Evolutionary conservation across 345 rosid genomes (phyloP).

Genomic region (Eucalyptus viminalis): DNA sequence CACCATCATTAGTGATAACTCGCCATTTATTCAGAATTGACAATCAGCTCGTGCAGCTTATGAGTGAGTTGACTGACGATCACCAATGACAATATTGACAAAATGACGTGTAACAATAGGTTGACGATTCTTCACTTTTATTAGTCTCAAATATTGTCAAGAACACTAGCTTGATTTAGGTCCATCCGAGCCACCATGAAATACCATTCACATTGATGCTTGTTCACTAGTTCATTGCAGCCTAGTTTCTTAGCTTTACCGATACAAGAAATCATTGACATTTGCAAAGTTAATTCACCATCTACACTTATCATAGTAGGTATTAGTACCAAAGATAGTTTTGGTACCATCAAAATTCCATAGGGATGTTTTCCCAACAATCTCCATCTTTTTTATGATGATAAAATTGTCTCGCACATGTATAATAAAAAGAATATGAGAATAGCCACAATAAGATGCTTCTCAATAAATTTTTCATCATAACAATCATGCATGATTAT

Average conservation of each 20-base stretch:
- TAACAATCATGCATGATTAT: too few relatives aligned
- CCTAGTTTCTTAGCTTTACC: neutral
- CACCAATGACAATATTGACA: neutral
- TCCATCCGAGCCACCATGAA: neutral
- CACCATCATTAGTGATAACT: neutral
- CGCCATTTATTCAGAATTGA: too few relatives aligned
- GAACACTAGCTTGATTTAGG: neutral
- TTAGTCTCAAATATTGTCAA: neutral
- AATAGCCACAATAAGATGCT: neutral
- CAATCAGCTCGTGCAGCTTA: accelerated
- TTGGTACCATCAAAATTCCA: neutral
- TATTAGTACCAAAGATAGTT: neutral
- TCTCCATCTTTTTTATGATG: neutral
- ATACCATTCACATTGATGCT: neutral
- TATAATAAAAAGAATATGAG: neutral
- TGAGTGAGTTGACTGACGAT: accelerated
- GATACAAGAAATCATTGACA: neutral
- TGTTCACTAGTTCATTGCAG: neutral
- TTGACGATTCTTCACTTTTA: neutral
- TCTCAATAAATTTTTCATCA: too few relatives aligned
- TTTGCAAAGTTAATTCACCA: neutral
- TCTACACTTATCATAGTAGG: neutral
- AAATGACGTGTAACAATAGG: accelerated
- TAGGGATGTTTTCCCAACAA: neutral
- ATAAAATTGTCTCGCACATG: neutral